Conservation (phyloP, 305 asterid genomes). For the Nicotiana rustica region DNA sequence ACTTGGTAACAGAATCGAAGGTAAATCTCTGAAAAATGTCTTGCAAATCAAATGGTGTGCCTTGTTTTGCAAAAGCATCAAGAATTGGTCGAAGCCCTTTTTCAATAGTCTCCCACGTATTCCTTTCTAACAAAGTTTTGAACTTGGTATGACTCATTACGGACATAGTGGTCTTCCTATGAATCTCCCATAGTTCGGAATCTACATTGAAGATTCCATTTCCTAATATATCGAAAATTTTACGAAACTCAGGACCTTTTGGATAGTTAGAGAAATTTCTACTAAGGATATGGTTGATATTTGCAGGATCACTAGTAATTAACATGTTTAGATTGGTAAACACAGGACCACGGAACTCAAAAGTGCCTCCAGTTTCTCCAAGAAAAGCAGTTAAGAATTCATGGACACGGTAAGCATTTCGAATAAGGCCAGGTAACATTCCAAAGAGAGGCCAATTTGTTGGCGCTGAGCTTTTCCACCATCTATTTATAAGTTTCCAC, state of each 20-base stretch:
- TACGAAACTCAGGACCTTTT: constrained; percentile 33
- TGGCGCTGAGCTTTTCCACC: constrained; percentile 31
- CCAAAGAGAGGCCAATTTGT: constrained; percentile 44
- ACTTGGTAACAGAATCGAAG: constrained; percentile 31
- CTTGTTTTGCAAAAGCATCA: constrained; percentile 16
- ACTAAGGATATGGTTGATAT: constrained; percentile 35
- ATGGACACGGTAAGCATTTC: constrained; percentile 34
- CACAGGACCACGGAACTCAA: constrained; percentile 26
- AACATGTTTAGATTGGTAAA: constrained; percentile 31
- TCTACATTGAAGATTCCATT: constrained; percentile 40
- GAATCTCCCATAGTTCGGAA: constrained; percentile 32
- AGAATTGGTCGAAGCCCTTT: constrained; percentile 33
- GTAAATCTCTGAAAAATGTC: constrained; percentile 39
- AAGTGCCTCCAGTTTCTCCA: constrained; percentile 21
- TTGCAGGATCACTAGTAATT: constrained; percentile 32
- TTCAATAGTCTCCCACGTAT: not conserved
- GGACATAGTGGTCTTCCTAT: constrained; percentile 34
- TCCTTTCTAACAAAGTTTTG: constrained; percentile 19
- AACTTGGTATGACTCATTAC: constrained; percentile 26
- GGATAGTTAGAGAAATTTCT: constrained; percentile 42
- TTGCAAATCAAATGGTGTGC: constrained; percentile 33
- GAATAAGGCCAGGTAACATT: constrained; percentile 39
- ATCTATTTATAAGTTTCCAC: constrained; percentile 7
- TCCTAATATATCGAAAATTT: constrained; percentile 34
- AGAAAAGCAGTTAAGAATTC: constrained; percentile 32